phyloP scores from a whole-genome alignment of 371 early-diverging fungal species.

The Conidiobolus coronatus region DNA sequence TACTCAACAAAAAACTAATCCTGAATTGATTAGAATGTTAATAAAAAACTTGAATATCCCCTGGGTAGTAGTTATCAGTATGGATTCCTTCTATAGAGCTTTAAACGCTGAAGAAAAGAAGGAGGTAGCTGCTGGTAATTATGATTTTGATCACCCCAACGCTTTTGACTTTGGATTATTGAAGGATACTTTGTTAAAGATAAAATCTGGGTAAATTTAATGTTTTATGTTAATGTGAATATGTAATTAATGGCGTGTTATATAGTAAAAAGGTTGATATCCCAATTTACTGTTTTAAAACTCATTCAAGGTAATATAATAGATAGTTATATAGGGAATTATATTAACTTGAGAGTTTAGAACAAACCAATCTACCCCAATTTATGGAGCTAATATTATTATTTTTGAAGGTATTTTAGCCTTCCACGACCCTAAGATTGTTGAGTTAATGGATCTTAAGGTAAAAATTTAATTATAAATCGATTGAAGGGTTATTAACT shows the following conservation, averaged over 20 bases:
- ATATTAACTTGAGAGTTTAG: too few species aligned
- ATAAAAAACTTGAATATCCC: slow-evolving; percentile 51
- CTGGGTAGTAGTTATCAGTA: slow-evolving; percentile 71
- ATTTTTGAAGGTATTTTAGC: slow-evolving; percentile 89
- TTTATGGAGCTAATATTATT: slow-evolving; percentile 81
- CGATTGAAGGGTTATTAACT: not conserved
- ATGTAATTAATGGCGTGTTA: not conserved
- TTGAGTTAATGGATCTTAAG: slow-evolving; percentile 75
- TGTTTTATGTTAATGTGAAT: not conserved
- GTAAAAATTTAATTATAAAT: slow-evolving; percentile 10
- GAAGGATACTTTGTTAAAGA: slow-evolving; percentile 33
- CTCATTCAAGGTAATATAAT: slow-evolving; percentile 28
- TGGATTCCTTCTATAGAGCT: slow-evolving; percentile 86
- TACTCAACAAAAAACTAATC: not conserved
- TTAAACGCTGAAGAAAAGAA: slow-evolving; percentile 48
- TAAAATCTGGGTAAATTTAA: slow-evolving; percentile 35
- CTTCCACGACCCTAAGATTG: slow-evolving; percentile 51
- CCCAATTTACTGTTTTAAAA: slow-evolving; percentile 38
- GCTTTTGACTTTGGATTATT: slow-evolving; percentile 60
- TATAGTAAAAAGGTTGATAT: slow-evolving; percentile 24
- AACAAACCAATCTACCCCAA: slow-evolving; percentile 9
- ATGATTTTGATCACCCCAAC: slow-evolving; percentile 65
- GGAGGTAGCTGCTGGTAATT: slow-evolving; percentile 13
- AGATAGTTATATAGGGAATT: too few species aligned
- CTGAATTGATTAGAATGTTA: slow-evolving; percentile 19